Base-by-base conservation (phyloP, 1,139 yeast genomes). In the Yamadazyma membranifaciens region DNA sequence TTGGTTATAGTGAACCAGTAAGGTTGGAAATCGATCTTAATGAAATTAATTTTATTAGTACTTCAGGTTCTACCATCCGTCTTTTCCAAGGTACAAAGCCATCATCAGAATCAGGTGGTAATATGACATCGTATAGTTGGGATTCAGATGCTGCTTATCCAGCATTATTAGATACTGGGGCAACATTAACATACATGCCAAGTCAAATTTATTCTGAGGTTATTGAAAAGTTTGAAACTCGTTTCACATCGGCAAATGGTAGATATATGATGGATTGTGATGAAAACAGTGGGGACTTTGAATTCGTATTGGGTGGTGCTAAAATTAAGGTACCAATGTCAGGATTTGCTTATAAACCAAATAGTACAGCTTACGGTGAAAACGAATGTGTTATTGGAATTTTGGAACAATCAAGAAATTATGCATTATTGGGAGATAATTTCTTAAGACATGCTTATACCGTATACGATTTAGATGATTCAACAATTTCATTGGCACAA, bases 391-490 rank as follows among this genome's bases (percentile, higher is more conserved):
- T 71, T 24, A 53, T 63, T 7, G 17, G 41, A 6, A 57, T 50
- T 11, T 37, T 70, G 26, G 69, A 60, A 11, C 52, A 50, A 2
- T 50, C 56, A 4, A 25, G 63, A 61, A 12, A 67, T 63, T 6
- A 39, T 37, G 4, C 60, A 52, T 42, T 45, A 48, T 55, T 87
- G n/a, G 96, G 96, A 36, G 95, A 86, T 59, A 75, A 81, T 25
- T 80, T 87, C 62, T 65, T 88, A 53, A 73, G 87, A 44, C 70
- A 78, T 39, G 89, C 87, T 7, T 88, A 88, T 57, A 77, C 82
- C 40, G 95, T 87, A 33, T 87, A 77, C 52, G 94, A 88, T 60
- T 64, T 87, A 48, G 89, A 83, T 25, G 76, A 75, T 46, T 61
- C 67, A 41, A 78, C 80, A 54, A 68, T 88, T 20, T 80, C 83